These are phyloP conservation scores for Lentinula guzmanii DNA, from an alignment of 768 basidiomycete genomes.

Conservation along the genomic window DNA sequence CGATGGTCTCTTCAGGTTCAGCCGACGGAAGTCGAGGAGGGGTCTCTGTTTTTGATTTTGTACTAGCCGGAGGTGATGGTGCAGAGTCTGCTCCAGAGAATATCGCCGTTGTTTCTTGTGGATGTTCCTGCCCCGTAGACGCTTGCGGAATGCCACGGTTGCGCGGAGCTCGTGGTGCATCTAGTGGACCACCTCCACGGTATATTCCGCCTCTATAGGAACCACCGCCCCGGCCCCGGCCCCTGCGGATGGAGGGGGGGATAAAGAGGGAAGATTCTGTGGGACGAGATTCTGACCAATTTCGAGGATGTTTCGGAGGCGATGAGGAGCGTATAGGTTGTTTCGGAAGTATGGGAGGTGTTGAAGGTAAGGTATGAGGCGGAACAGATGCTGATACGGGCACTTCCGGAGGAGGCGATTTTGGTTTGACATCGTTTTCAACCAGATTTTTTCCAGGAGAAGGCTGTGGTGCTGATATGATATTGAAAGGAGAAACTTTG, in stretches of 20 bases:
- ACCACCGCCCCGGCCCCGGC: not conserved
- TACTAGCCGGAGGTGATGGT: not conserved
- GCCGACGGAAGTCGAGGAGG: not conserved
- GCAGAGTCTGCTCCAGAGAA: not conserved
- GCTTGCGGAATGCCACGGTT: not conserved
- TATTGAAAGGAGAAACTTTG: not conserved
- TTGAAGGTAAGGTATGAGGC: not conserved
- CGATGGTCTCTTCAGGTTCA: not conserved
- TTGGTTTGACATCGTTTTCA: not conserved
- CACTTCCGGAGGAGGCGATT: not conserved
- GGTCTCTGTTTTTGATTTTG: not conserved
- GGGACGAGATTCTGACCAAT: not conserved
- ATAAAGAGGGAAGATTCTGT: not conserved
- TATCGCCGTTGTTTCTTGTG: not conserved
- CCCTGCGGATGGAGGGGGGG: not conserved
- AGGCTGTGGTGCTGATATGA: not conserved
- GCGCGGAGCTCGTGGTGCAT: slow-evolving; percentile 1
- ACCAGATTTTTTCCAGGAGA: not conserved
- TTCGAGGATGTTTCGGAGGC: slow-evolving; percentile 3
- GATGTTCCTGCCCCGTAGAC: not conserved
- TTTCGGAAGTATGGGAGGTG: not conserved
- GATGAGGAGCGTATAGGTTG: not conserved
- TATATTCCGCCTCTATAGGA: not conserved
- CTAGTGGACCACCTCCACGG: not conserved
- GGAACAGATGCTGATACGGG: not conserved